Conservation (phyloP, 306 rosid genomes). For the Vigna unguiculata region DNA sequence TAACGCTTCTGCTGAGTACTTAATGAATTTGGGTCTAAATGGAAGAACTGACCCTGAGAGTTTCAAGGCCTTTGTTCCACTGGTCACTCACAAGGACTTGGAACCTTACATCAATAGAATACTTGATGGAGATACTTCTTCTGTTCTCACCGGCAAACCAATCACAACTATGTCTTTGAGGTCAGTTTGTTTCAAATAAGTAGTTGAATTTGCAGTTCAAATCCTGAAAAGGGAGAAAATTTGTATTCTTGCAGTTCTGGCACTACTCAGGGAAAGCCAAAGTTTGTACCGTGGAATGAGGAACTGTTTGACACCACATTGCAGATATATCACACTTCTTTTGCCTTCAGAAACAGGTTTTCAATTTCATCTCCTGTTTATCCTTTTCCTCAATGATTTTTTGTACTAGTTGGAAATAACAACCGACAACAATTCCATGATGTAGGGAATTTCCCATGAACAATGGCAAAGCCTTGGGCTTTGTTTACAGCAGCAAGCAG, state of each 20-base stretch:
- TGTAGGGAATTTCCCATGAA: constrained; percentile 77
- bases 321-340: constrained; percentile 82
- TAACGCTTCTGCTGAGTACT: constrained; percentile 80
- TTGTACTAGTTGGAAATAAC: background rate
- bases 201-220: constrained; percentile 9
- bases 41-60: constrained; percentile 87
- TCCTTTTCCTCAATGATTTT: background rate
- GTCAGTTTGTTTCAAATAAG: constrained; percentile 41
- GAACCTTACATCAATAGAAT: constrained; percentile 77
- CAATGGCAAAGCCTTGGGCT: constrained; percentile 80
- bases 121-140: constrained; percentile 67
- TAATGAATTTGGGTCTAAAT: constrained; percentile 65
- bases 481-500: constrained; percentile 84
- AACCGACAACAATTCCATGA: background rate
- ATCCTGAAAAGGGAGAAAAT: background rate
- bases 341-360: constrained; percentile 86
- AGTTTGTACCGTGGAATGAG: constrained; percentile 86
- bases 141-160: constrained; percentile 85
- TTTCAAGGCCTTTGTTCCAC: constrained; percentile 79
- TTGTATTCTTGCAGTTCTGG: constrained; percentile 79
- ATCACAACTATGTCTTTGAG: constrained; percentile 83
- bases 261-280: constrained; percentile 89
- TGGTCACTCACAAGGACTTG: constrained; percentile 74
- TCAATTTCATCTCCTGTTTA: background rate
- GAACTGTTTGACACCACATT: constrained; percentile 77